Evolutionary conservation across 768 basidiomycete species (phyloP), one percentile per base, ranked within the genome.

Genomic region (Termitomyces sp.): DNA sequence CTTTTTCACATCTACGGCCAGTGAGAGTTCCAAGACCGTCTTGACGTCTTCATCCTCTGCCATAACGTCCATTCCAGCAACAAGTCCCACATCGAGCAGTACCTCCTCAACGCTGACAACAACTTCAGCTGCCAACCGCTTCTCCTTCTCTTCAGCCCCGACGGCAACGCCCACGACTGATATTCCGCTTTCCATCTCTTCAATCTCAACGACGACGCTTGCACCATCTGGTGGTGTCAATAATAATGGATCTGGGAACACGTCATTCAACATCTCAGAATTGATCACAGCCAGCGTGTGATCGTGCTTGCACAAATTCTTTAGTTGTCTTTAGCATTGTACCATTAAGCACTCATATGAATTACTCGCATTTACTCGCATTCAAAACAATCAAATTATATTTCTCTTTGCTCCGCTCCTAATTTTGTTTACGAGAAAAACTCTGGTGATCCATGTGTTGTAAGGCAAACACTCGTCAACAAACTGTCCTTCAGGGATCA

Each of bases 281-380:
- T 39, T 62, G 44, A 45, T 66, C 44, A 64, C 65, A 28, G 61
- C 61, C 4, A 61, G 58, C 20, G 44, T 66, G 33, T 51, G 37
- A 53, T 36, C 15, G 31, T 10, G 18, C 12, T 20, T 49, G n/a
- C 10, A 9, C 18, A 22, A 51, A 37, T 24, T 37, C 22, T 51
- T 39, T 22, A n/a, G 18, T n/a, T 10, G 5, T 42, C n/a, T n/a
- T 44, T 26, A n/a, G n/a, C 12, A 44, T 1, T 42, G 39, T 44
- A 44, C n/a, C 15, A 44, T 42, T 15, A 28, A 18, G 24, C 10
- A 39, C 36, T 39, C 4, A 28, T 10, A 34, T 36, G 16, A 24
- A 36, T 15, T n/a, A 18, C 2, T 29, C 28, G 18, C 26, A 22
- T 22, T 6, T 13, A 24, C n/a, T n/a, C 16, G 36, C 15, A 36